Base-by-base conservation (phyloP, 75 land plant species). In the Selaginella moellendorffii region DNA sequence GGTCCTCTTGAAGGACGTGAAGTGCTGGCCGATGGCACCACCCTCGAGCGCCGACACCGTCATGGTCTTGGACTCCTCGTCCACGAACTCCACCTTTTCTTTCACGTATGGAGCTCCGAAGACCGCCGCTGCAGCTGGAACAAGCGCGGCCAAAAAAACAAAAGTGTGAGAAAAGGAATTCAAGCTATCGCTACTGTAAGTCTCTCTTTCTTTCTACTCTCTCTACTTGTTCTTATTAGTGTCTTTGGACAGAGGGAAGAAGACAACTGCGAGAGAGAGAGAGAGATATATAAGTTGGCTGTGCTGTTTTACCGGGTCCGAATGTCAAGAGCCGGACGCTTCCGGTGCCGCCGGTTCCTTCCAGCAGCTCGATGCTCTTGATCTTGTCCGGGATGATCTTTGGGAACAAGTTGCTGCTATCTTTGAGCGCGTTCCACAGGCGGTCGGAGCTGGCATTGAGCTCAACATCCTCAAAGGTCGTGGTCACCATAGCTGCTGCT, bases 261-360 rank as follows among this genome's bases (percentile, higher is more conserved):
- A n/a, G n/a, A n/a, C n/a, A n/a, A n/a, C n/a, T n/a, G n/a, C n/a
- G n/a, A n/a, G n/a, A n/a, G n/a, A n/a, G n/a, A n/a, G n/a, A n/a
- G n/a, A n/a, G n/a, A n/a, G n/a, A n/a, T n/a, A n/a, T n/a, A n/a
- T n/a, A n/a, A n/a, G n/a, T n/a, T n/a, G n/a, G n/a, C n/a, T n/a
- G n/a, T n/a, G n/a, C n/a, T n/a, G n/a, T n/a, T 30, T 10, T 63
- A 63, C 65, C 65, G 29, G 65, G 65, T 27, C 65, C 65, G 31
- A 63, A 27, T 17, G 28, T 27, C 22, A 63, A 1, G 65, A 63
- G 31, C 0, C 65, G 29, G 1, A 63, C 30, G 1, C 30, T 63
- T 18, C 65, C 65, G 8, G 65, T 28, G 0, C 65, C 65, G 2
- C 65, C 65, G n/a, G 2, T 63, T 0, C 65, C 65, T 19, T 63